Conservation (phyloP, 345 rosid species). For the Noccaea caerulescens region DNA sequence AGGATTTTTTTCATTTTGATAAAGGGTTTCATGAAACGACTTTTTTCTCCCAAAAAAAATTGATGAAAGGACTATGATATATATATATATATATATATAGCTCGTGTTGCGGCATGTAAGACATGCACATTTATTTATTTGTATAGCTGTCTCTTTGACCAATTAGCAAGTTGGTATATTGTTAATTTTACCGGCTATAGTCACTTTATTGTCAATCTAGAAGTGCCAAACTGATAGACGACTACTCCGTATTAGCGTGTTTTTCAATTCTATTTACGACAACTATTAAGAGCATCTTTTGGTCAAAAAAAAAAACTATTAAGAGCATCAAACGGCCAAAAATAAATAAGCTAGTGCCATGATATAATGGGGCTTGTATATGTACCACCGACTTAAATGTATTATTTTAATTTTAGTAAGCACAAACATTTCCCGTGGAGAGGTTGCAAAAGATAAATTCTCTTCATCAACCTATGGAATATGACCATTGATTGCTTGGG, state of each 20-base stretch:
- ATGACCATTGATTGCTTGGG: too few species aligned
- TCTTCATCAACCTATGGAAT: background rate
- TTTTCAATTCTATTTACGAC: conserved; percentile 9
- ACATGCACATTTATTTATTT: background rate
- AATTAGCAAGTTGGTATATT: conserved; percentile 38
- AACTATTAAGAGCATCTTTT: background rate
- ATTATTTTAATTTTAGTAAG: background rate
- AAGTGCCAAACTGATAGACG: conserved; percentile 20
- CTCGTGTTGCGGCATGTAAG: conserved; percentile 15
- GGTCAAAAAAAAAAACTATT: too few species aligned
- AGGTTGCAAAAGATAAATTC: conserved; percentile 19
- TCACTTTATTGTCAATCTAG: conserved; percentile 24
- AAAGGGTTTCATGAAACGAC: too few species aligned
- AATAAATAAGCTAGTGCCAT: background rate
- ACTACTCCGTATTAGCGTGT: conserved; percentile 20
- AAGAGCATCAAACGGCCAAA: background rate
- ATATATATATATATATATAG: conserved; percentile 7
- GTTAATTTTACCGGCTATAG: conserved; percentile 27
- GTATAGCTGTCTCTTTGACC: conserved; percentile 22
- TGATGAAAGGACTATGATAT: background rate
- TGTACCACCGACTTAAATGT: conserved; percentile 6
- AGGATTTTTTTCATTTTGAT: too few species aligned
- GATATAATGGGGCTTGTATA: background rate
- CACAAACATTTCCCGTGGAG: conserved; percentile 3
- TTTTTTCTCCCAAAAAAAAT: too few species aligned